Evolutionary conservation across 495 filamentous ascomycete species (phyloP), one percentile per base, ranked within the genome.

Genomic region (Cercophora samala): DNA sequence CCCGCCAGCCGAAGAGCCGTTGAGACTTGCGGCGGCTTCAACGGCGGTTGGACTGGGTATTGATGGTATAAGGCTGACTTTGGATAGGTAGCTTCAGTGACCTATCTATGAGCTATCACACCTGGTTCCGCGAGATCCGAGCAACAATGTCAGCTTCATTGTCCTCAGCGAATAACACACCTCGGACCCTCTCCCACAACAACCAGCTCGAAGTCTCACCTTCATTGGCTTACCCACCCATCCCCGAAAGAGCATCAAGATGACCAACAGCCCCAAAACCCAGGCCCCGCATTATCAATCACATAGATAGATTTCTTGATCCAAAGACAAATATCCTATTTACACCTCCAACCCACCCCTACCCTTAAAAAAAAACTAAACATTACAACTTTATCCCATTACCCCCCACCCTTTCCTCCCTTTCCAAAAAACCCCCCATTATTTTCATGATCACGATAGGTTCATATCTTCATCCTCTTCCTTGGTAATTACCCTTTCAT

Each of bases 371-470:
- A 46, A 13, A 46, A 46, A 46, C 37, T 46, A 46, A 46, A 46
- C 37, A 46, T 46, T 46, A 46, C 37, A 46, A 46, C 13, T 46
- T 46, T 46, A 46, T 46, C 15, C 37, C 37, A 46, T 46, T 46
- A 46, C 37, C 37, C 37, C 37, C 37, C 32, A 51, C 32, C 58
- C 25, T 29, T 61, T 61, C 32, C 26, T 26, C 13, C 29, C 15
- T 15, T 13, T 46, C 37, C n/a, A n/a, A n/a, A n/a, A n/a, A n/a
- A n/a, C n/a, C n/a, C n/a, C n/a, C n/a, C 37, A 46, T 46, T 46
- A 46, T 46, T 37, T 58, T 25, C 19, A 55, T 60, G 26, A 55
- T 58, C n/a, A 60, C 58, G 42, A 63, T 52, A 3, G 15, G n/a
- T 21, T 25, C 15, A 42, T 3, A n/a, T 24, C 24, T 3, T 21